Evolutionary conservation across 495 filamentous ascomycete species (phyloP).

Genomic region (Annulohypoxylon maeteangense): DNA sequence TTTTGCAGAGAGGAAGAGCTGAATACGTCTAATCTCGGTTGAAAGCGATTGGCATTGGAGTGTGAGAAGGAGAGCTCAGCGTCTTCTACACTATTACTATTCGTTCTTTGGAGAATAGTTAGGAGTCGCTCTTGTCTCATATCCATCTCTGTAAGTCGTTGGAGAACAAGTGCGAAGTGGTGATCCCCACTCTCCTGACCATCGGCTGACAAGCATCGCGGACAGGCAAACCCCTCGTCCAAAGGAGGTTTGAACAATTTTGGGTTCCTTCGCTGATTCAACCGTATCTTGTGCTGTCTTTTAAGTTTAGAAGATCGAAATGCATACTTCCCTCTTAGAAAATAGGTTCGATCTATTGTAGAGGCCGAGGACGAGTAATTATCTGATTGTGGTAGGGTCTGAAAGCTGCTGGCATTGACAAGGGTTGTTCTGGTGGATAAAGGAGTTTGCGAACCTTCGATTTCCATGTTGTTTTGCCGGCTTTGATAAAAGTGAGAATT

Average conservation of each 20-base stretch:
- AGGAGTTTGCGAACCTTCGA: not conserved
- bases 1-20: conserved; percentile 13
- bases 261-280: not conserved
- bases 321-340: not conserved
- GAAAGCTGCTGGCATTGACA: conserved; percentile 8
- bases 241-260: not conserved
- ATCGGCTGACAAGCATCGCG: not conserved
- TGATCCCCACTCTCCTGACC: not conserved
- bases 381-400: not conserved
- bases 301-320: not conserved
- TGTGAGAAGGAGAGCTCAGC: not conserved
- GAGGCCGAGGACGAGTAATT: not conserved
- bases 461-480: conserved; percentile 3
- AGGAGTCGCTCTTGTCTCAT: conserved; percentile 15
- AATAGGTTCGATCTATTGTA: not conserved
- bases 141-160: conserved; percentile 15
- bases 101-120: not conserved
- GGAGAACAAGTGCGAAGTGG: not conserved
- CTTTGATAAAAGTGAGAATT: not conserved
- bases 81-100: not conserved
- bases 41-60: not conserved
- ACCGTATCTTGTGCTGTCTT: not conserved
- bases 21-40: conserved; percentile 7
- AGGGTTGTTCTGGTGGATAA: conserved; percentile 13
- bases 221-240: not conserved